phyloP scores from a whole-genome alignment of 2,329 filamentous ascomycete species.

The Sordariomycetes sp. region DNA sequence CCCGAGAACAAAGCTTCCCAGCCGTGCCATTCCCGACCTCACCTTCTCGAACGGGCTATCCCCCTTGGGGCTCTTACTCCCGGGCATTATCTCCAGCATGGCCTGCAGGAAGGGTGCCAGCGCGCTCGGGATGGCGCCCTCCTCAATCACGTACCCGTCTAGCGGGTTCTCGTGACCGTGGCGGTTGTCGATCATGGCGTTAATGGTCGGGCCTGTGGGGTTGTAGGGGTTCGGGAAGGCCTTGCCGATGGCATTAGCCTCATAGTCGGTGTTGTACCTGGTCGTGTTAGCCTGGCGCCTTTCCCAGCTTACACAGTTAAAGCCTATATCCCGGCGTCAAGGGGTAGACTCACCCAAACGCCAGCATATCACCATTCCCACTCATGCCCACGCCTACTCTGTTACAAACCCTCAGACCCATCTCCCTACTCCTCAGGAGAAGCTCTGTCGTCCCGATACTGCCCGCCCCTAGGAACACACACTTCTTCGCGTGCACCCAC shows the following conservation, averaged over 20 bases:
- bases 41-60: conserved; percentile 28
- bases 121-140: conserved; percentile 49
- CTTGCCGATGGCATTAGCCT: conserved; percentile 45
- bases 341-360: conserved; percentile 39
- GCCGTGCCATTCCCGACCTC: conserved; percentile 33
- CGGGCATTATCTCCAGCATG: conserved; percentile 43
- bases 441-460: conserved; percentile 57
- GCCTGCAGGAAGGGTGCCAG: conserved; percentile 44
- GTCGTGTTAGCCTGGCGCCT: not conserved
- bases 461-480: conserved; percentile 57
- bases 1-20: conserved; percentile 44
- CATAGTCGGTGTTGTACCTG: conserved; percentile 47
- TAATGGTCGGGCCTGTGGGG: conserved; percentile 52
- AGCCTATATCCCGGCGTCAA: not conserved
- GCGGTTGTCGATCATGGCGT: conserved; percentile 50
- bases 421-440: conserved; percentile 45
- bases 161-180: conserved; percentile 38
- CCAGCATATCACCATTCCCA: conserved; percentile 56
- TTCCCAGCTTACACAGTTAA: not conserved
- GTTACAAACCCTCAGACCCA: conserved; percentile 47
- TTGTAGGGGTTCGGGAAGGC: conserved; percentile 35
- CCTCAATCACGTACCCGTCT: conserved; percentile 54
- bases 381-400: conserved; percentile 49
- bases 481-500: conserved; percentile 56
- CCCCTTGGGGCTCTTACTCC: conserved; percentile 25